phyloP scores from a whole-genome alignment of 352 stramenopile species.

The Hyphochytrium catenoides region DNA sequence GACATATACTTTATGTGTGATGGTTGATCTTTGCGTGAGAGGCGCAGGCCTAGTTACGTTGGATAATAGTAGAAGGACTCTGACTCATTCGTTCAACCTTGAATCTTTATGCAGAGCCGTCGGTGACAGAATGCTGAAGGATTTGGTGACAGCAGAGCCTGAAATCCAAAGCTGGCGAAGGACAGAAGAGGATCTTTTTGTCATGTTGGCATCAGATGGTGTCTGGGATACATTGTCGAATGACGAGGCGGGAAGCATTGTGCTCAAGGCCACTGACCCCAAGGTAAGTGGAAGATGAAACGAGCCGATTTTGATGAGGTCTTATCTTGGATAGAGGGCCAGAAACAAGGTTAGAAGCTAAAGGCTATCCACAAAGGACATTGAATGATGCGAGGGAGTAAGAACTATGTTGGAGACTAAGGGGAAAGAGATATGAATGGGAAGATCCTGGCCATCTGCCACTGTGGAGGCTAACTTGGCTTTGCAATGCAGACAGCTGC shows the following conservation, averaged over 20 bases:
- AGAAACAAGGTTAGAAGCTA: too few relatives aligned
- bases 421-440: too few relatives aligned
- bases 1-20: background rate
- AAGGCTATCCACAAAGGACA: too few relatives aligned
- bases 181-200: conserved; percentile 35
- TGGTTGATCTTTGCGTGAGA: too few relatives aligned
- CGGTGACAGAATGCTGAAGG: conserved; percentile 71
- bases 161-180: conserved; percentile 44
- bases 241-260: conserved; percentile 43
- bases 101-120: conserved; percentile 22
- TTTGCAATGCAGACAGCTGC: conserved; percentile 30
- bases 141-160: conserved; percentile 67
- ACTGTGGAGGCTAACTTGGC: conserved; percentile 1
- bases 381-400: too few relatives aligned
- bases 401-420: too few relatives aligned
- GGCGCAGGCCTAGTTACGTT: too few relatives aligned
- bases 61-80: conserved; percentile 1
- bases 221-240: conserved; percentile 76
- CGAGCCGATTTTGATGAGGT: too few relatives aligned
- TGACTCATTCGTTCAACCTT: background rate
- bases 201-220: conserved; percentile 68
- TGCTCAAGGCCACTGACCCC: conserved; percentile 21
- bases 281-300: background rate
- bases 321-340: too few relatives aligned
- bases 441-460: background rate